These are phyloP conservation scores for Wickerhamomyces alni DNA, from an alignment of 805 yeast genomes.

Conservation along the genomic window DNA sequence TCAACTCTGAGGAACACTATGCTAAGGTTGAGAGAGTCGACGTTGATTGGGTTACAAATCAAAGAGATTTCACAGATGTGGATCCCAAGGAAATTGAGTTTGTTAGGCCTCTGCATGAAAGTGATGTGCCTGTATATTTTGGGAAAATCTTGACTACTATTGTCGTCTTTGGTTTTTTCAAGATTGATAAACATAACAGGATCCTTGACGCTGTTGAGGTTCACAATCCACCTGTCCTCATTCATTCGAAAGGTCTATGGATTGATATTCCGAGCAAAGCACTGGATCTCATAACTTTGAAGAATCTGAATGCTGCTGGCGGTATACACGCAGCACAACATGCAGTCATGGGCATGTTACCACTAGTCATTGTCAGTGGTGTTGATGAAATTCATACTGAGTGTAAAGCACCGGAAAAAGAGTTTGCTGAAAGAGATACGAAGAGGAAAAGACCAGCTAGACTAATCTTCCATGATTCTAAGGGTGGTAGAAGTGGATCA, in stretches of 20 bases:
- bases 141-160: constrained; percentile 72
- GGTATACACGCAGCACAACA: constrained; percentile 98
- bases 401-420: constrained; percentile 97
- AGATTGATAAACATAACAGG: constrained; percentile 66
- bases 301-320: constrained; percentile 68
- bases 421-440: constrained; percentile 73
- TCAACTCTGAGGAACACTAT: constrained; percentile 68
- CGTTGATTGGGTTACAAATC: constrained; percentile 92
- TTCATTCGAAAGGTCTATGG: constrained; percentile 83
- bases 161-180: constrained; percentile 89
- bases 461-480: constrained; percentile 74
- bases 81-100: constrained; percentile 75
- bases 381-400: constrained; percentile 82
- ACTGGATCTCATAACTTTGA: constrained; percentile 48
- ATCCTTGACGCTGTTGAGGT: constrained; percentile 95
- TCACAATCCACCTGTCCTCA: constrained; percentile 72
- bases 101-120: constrained; percentile 45
- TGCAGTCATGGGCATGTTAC: constrained; percentile 73
- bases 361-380: constrained; percentile 66
- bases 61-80: constrained; percentile 88
- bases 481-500: constrained; percentile 74
- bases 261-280: constrained; percentile 73
- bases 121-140: constrained; percentile 59
- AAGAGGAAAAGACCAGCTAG: constrained; percentile 80
- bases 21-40: constrained; percentile 85